Evolutionary conservation across 2,329 filamentous ascomycete genomes (phyloP), one percentile per base, ranked within the genome.

Genomic region (Penicillium sp.): DNA sequence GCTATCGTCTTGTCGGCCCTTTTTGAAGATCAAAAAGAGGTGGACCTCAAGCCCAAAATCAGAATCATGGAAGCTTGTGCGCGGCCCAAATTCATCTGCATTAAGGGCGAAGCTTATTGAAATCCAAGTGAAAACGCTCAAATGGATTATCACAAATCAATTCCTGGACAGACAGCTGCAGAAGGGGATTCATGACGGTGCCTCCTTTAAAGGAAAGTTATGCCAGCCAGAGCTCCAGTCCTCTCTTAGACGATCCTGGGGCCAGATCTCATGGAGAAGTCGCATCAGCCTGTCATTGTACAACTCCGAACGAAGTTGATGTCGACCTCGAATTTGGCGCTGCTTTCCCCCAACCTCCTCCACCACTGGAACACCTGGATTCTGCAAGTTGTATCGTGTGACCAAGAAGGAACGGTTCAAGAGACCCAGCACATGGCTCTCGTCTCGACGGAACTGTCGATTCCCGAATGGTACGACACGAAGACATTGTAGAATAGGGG

Each of bases 351-450:
- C 43, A 12, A 48, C 39, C 18, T 45, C 35, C n/a, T 40, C 43
- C 3, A 46, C 24, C 24, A 9, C 29, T 13, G 36, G 43, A 2
- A 44, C 25, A 1, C 32, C 48, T 1, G 42, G n/a, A 35, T 47
- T 32, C 5, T 48, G 34, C 13, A 39, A 33, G n/a, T 48, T 53
- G 12, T 47, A 49, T n/a, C 37, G 35, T 32, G 39, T 48, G 33
- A 47, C 43, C 45, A 50, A 27, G 25, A 46, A 48, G n/a, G 50
- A 50, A n/a, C 45, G 45, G 25, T 39, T n/a, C 7, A 48, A 50
- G 24, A 27, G 46, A 8, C 25, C 12, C 5, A 44, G 11, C 9
- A 45, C n/a, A 9, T 13, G 34, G 28, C 5, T 1, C 35, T 50
- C 35, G 9, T 50, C 45, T n/a, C 11, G n/a, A 5, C 13, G 3